Conservation (phyloP, 192 early-diverging fungal genomes). For the Diversispora epigaea region DNA sequence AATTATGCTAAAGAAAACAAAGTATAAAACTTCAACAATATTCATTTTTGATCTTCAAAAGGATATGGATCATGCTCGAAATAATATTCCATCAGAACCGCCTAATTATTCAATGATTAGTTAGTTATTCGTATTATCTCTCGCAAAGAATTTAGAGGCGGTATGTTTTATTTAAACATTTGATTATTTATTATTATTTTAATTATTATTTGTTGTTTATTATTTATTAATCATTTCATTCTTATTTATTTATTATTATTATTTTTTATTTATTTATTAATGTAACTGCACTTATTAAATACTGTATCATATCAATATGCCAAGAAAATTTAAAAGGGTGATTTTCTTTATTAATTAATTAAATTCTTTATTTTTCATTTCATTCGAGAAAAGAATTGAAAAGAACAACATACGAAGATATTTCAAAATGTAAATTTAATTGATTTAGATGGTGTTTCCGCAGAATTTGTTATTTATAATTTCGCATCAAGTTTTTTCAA, state of each 20-base stretch:
- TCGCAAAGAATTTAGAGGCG: background rate
- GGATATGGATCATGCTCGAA: background rate
- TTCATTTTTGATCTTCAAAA: background rate
- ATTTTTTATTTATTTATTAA: background rate
- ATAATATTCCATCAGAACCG: background rate
- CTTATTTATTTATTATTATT: background rate
- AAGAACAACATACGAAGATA: too few species aligned
- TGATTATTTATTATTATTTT: too few species aligned
- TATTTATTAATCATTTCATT: too few species aligned
- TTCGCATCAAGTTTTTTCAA: too few species aligned
- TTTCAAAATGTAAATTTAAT: too few species aligned
- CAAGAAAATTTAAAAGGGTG: background rate
- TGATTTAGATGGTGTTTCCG: background rate
- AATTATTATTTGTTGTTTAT: too few species aligned
- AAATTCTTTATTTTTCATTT: too few species aligned
- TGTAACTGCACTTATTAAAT: background rate
- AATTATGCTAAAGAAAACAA: background rate
- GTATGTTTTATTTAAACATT: background rate
- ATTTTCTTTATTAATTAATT: background rate
- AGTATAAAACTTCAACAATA: background rate
- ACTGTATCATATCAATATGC: background rate
- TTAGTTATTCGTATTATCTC: background rate
- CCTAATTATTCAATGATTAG: background rate
- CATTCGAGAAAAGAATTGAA: too few species aligned
- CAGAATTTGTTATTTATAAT: background rate